Evolutionary conservation across 305 asterid genomes (phyloP).

Genomic region (Andrographis paniculata): DNA sequence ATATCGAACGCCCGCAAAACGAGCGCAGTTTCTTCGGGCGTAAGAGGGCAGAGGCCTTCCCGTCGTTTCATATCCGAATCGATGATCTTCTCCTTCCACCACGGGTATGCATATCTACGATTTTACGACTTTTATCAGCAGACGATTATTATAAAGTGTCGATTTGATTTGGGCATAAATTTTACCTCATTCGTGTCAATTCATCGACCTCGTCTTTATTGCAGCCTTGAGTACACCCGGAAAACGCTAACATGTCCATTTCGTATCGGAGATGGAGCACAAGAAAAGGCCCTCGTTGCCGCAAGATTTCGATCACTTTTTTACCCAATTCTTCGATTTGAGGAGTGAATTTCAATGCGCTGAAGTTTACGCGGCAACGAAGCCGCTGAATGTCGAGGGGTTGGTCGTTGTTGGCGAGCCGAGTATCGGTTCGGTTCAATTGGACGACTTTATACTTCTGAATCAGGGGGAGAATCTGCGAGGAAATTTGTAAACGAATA

Average conservation of each 20-base stretch:
- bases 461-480: conserved; percentile 76
- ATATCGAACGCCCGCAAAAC: conserved; percentile 58
- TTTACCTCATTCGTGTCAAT: conserved; percentile 70
- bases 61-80: conserved; percentile 68
- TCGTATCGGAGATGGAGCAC: conserved; percentile 82
- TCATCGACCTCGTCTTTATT: conserved; percentile 56
- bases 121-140: not conserved
- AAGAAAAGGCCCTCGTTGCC: conserved; percentile 64
- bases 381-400: conserved; percentile 67
- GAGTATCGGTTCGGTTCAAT: conserved; percentile 71
- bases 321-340: conserved; percentile 74
- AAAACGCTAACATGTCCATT: conserved; percentile 88
- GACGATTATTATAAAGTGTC: not conserved
- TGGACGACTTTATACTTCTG: conserved; percentile 72
- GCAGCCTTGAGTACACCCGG: conserved; percentile 82
- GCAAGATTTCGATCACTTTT: conserved; percentile 54
- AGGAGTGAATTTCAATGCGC: conserved; percentile 58
- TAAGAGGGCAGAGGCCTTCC: conserved; percentile 76
- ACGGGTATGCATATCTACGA: conserved; percentile 64
- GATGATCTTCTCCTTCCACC: conserved; percentile 87
- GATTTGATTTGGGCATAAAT: not conserved
- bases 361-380: conserved; percentile 70
- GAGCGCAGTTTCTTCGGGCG: conserved; percentile 83
- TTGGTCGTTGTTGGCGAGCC: conserved; percentile 70
- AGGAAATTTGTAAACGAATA: conserved; percentile 1